A percentile compares a stretch with the other conserved stretches of the same genome.
phyloP scores from a whole-genome alignment of 495 filamentous ascomycete species.

The Lichina pygmaea region DNA sequence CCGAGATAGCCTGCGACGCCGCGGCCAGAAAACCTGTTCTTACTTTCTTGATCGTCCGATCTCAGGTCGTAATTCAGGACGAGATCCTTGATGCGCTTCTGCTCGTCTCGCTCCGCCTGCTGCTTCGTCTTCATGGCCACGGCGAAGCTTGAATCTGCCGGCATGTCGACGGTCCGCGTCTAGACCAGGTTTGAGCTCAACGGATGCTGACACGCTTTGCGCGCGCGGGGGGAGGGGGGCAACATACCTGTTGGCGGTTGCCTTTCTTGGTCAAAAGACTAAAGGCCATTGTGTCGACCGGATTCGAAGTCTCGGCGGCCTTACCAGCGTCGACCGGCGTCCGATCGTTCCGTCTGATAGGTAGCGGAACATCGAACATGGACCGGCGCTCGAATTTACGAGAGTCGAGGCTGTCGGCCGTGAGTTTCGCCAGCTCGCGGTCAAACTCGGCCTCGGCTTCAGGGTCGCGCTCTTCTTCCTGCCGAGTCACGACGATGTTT shows the following conservation, averaged over 20 bases:
- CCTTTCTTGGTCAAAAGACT: conserved; percentile 88
- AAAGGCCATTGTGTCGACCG: conserved; percentile 60
- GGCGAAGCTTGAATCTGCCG: conserved; percentile 82
- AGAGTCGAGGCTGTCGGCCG: conserved; percentile 86
- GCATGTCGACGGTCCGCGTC: conserved; percentile 83
- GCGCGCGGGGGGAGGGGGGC: no score
- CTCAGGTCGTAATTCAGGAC: conserved; percentile 88
- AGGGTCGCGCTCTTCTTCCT: conserved; percentile 76
- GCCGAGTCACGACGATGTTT: conserved; percentile 66
- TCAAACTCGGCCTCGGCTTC: conserved; percentile 94
- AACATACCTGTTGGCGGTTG: conserved; percentile 66
- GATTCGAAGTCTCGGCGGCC: conserved; percentile 16
- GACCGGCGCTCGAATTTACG: conserved; percentile 84
- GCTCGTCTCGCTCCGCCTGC: conserved; percentile 81
- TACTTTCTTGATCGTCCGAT: conserved; percentile 46
- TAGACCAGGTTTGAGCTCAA: conserved; percentile 12
- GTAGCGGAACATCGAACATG: conserved; percentile 78
- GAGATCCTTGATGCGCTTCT: conserved; percentile 90
- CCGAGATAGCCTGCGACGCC: no score
- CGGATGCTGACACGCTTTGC: neutral
- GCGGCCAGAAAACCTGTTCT: conserved; percentile 25
- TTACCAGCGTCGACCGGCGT: conserved; percentile 23
- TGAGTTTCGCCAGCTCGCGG: conserved; percentile 93
- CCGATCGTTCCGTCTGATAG: conserved; percentile 51
- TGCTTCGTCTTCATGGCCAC: conserved; percentile 89